Conservation (phyloP, 2,329 filamentous ascomycete genomes). For the Pseudogymnoascus destructans region DNA sequence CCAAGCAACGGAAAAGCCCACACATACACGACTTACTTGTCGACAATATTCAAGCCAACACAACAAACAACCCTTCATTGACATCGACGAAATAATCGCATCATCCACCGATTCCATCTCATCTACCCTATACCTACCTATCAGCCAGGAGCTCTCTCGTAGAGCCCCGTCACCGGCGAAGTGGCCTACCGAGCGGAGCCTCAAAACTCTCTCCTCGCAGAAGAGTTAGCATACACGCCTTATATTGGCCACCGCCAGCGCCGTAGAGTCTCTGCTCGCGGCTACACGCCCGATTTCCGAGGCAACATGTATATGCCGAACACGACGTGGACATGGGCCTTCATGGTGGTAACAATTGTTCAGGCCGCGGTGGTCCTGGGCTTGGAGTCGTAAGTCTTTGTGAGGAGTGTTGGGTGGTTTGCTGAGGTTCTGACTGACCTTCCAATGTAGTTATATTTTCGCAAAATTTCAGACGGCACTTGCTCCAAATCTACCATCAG, state of each 20-base stretch:
- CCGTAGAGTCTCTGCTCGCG: conserved; percentile 17
- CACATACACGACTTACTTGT: not conserved
- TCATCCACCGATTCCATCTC: not conserved
- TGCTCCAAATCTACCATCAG: conserved; percentile 34
- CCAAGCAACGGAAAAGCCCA: not conserved
- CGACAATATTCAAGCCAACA: not conserved
- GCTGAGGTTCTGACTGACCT: not conserved
- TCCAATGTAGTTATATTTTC: conserved; percentile 62
- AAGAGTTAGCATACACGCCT: conserved; percentile 27
- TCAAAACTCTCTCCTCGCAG: conserved; percentile 33
- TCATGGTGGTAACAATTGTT: conserved; percentile 57
- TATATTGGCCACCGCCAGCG: conserved; percentile 25
- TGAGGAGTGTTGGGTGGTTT: not conserved
- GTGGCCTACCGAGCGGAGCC: conserved; percentile 35
- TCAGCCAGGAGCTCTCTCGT: not conserved
- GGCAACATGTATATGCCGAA: conserved; percentile 62
- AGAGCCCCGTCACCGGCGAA: conserved; percentile 26
- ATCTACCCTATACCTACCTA: not conserved
- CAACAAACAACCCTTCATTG: not conserved
- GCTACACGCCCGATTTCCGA: conserved; percentile 13
- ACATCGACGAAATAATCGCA: not conserved
- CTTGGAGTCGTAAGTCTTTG: conserved; percentile 64
- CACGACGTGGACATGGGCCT: conserved; percentile 78
- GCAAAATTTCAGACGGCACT: conserved; percentile 64
- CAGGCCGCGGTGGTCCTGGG: conserved; percentile 72